Evolutionary conservation across 192 early-diverging fungal genomes (phyloP).

Genomic region (Mortierella hygrophila): DNA sequence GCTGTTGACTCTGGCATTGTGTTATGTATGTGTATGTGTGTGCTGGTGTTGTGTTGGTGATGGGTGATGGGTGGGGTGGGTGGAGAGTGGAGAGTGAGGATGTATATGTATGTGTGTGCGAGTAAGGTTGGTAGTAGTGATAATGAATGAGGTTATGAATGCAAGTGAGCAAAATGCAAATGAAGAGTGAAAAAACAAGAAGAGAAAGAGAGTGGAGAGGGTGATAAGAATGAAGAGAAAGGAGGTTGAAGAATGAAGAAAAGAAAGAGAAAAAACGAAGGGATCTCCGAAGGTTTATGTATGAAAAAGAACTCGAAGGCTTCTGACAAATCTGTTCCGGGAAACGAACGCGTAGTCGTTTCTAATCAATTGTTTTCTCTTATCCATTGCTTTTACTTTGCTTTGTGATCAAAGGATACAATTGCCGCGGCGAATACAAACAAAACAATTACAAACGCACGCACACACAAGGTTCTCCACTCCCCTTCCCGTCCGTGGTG

Average conservation of each 20-base stretch:
- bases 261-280: neutral
- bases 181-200: neutral
- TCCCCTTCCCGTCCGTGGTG: neutral
- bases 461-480: neutral
- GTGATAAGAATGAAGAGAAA: neutral
- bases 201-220: conserved; percentile 1
- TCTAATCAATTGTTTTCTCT: neutral
- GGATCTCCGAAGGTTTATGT: conserved; percentile 5
- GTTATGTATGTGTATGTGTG: neutral
- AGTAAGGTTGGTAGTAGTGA: neutral
- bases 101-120: neutral
- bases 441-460: neutral
- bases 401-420: neutral
- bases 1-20: conserved; percentile 49
- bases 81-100: too few species aligned
- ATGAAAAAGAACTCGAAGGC: neutral
- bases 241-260: neutral
- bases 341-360: neutral
- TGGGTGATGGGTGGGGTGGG: neutral
- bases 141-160: neutral
- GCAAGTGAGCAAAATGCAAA: neutral
- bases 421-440: neutral
- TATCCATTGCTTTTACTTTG: neutral
- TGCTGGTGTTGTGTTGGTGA: neutral
- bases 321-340: neutral